Evolutionary conservation across 306 rosid species (phyloP).

Genomic region (Ormosia emarginata): DNA sequence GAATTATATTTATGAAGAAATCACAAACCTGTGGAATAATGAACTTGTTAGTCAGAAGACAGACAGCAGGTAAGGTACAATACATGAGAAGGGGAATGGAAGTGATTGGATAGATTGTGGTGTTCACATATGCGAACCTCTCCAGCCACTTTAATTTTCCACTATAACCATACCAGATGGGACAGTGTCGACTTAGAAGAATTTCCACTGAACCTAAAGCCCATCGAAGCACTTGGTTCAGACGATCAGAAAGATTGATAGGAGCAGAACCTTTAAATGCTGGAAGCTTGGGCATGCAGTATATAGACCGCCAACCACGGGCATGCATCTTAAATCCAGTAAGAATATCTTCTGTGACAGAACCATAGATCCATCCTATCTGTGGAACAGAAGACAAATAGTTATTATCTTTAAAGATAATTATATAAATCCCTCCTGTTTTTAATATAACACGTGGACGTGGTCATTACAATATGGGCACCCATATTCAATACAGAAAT

Average conservation of each 20-base stretch:
- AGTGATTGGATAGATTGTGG: slow-evolving; percentile 85
- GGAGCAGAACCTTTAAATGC: slow-evolving; percentile 97
- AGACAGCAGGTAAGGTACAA: slow-evolving; percentile 87
- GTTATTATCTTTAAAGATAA: not conserved
- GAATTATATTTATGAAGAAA: slow-evolving; percentile 9
- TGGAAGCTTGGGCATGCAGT: slow-evolving; percentile 80
- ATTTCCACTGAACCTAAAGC: slow-evolving; percentile 90
- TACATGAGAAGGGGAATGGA: slow-evolving; percentile 80
- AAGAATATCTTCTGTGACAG: slow-evolving; percentile 93
- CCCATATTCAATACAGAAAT: not conserved
- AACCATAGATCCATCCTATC: slow-evolving; percentile 98
- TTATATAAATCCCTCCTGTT: not conserved
- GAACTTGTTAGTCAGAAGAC: slow-evolving; percentile 90
- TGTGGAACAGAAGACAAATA: slow-evolving; percentile 34
- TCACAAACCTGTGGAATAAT: slow-evolving; percentile 87
- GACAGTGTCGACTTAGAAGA: slow-evolving; percentile 85
- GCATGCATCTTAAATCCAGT: slow-evolving; percentile 98
- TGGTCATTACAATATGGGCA: not conserved
- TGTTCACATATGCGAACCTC: slow-evolving; percentile 76
- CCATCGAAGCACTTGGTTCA: slow-evolving; percentile 97
- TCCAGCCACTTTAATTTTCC: slow-evolving; percentile 90
- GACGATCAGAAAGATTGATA: slow-evolving; percentile 90
- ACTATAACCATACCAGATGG: slow-evolving; percentile 87
- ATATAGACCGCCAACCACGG: slow-evolving; percentile 89
- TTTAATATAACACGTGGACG: not conserved